A percentile compares a stretch with the other conserved stretches of the same genome.
phyloP scores from a whole-genome alignment of 2,329 filamentous ascomycete species.

The Neonectria neomacrospora region DNA sequence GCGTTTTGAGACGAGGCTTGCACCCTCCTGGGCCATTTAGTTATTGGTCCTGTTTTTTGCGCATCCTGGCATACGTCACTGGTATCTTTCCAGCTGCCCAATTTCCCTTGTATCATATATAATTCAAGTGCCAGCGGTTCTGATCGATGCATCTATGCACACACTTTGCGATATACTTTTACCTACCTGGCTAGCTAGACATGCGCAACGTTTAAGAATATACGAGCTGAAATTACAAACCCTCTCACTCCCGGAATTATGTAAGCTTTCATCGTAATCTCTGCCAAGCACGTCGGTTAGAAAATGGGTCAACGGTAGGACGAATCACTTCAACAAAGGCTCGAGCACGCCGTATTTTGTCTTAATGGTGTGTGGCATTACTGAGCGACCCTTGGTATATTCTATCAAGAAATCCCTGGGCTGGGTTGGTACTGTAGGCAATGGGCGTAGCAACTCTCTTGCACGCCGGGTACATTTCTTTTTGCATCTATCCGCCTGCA shows the following conservation, averaged over 20 bases:
- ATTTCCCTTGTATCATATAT: conserved; percentile 34
- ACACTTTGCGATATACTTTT: conserved; percentile 22
- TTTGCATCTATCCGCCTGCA: conserved; percentile 16
- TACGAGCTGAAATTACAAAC: conserved; percentile 31
- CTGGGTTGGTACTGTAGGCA: conserved; percentile 12
- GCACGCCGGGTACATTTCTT: conserved; percentile 13
- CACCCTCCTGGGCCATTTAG: not conserved
- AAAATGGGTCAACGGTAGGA: not conserved
- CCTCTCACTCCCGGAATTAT: not conserved
- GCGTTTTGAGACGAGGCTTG: conserved; percentile 15
- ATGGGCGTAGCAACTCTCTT: conserved; percentile 14
- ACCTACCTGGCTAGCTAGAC: conserved; percentile 31
- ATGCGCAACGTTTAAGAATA: conserved; percentile 29
- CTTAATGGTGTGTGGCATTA: conserved; percentile 18
- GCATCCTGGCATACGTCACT: conserved; percentile 19
- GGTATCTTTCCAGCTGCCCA: conserved; percentile 9
- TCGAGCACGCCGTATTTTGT: not conserved
- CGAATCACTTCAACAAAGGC: not conserved
- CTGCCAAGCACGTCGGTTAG: not conserved
- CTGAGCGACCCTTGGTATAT: conserved; percentile 13
- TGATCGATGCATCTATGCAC: conserved; percentile 28
- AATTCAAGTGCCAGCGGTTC: conserved; percentile 30
- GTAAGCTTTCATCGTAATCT: not conserved
- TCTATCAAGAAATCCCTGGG: conserved; percentile 10
- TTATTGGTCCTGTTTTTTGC: conserved; percentile 23